These are phyloP conservation scores for Tuber brumale DNA, from an alignment of 495 filamentous ascomycete genomes.

Conservation along the genomic window DNA sequence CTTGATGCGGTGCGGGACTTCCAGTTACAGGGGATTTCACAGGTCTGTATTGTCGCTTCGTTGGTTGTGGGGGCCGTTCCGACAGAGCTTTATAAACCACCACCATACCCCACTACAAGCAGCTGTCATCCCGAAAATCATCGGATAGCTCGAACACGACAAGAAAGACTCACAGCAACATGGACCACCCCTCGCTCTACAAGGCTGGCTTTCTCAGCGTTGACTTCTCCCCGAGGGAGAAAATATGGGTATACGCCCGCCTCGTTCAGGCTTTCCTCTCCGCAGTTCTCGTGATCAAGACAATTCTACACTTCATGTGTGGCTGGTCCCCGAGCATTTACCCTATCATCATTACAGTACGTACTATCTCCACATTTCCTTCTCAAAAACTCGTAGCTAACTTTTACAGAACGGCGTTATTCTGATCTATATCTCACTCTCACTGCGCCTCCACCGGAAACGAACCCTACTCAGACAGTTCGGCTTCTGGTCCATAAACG, in stretches of 20 bases:
- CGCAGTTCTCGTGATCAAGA: neutral
- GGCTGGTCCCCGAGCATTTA: neutral
- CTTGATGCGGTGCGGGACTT: neutral
- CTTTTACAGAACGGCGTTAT: neutral
- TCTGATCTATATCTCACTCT: neutral
- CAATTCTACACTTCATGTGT: neutral
- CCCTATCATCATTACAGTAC: neutral
- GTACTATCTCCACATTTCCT: neutral
- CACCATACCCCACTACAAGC: neutral
- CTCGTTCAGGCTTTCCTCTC: neutral
- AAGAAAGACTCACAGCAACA: neutral
- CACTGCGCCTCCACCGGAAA: neutral
- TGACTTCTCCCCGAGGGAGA: neutral
- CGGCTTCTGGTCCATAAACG: neutral
- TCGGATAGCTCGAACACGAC: neutral
- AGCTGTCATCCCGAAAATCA: neutral
- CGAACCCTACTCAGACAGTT: neutral
- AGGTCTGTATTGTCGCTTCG: neutral
- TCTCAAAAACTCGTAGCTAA: neutral
- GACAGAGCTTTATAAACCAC: neutral
- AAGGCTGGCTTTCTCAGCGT: neutral
- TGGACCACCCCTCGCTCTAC: neutral
- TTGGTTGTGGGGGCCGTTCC: neutral
- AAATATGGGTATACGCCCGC: neutral
- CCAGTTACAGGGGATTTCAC: neutral